Conservation (phyloP, 345 rosid genomes). For the Citrus medica region DNA sequence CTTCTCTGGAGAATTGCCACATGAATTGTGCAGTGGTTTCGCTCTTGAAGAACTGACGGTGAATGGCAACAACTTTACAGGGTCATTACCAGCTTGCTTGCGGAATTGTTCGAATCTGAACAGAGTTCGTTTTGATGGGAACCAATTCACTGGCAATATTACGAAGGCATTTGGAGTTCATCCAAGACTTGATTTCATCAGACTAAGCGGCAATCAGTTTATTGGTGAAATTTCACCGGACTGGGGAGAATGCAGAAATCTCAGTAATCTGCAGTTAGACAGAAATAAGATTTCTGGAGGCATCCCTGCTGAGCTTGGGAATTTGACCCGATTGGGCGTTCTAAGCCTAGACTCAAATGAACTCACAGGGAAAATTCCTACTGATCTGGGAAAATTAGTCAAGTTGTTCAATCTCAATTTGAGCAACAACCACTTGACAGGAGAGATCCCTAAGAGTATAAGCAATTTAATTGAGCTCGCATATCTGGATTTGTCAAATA, state of each 20-base stretch:
- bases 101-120: slow-evolving; percentile 36
- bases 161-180: slow-evolving; percentile 51
- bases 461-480: slow-evolving; percentile 31
- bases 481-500: slow-evolving; percentile 46
- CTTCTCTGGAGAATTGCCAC: slow-evolving; percentile 58
- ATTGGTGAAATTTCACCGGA: slow-evolving; percentile 44
- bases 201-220: slow-evolving; percentile 46
- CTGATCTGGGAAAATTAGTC: slow-evolving; percentile 42
- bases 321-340: slow-evolving; percentile 30
- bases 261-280: slow-evolving; percentile 49
- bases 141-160: slow-evolving; percentile 54
- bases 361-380: slow-evolving; percentile 47
- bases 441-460: slow-evolving; percentile 34
- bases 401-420: slow-evolving; percentile 37
- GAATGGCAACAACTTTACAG: slow-evolving; percentile 48
- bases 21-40: slow-evolving; percentile 47
- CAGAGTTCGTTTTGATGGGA: slow-evolving; percentile 45
- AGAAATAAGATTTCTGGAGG: slow-evolving; percentile 50
- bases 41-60: slow-evolving; percentile 32
- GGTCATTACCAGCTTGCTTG: slow-evolving; percentile 57
- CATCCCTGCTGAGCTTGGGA: slow-evolving; percentile 55
- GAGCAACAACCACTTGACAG: slow-evolving; percentile 51
- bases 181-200: slow-evolving; percentile 33
- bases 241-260: slow-evolving; percentile 64
- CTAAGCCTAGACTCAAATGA: slow-evolving; percentile 45